Percentiles rank a stretch among this genome's conserved stretches.
These are phyloP conservation scores for Leccinum angustisporum DNA, from an alignment of 1,284 basidiomycete genomes.

Conservation along the genomic window DNA sequence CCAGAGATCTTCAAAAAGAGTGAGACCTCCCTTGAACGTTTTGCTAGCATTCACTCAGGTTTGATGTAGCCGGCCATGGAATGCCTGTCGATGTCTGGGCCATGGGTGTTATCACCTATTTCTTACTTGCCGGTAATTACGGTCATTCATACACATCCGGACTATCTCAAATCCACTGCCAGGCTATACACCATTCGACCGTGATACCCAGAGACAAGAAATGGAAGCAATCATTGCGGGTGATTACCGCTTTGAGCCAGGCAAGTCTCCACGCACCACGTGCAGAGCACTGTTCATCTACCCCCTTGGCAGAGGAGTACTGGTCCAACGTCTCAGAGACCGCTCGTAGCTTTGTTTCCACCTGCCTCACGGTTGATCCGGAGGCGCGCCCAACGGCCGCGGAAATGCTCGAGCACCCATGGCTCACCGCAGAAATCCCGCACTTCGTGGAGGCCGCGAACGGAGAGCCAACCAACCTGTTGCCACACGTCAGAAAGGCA, in stretches of 20 bases:
- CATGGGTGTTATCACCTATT: conserved; percentile 95
- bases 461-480: conserved; percentile 74
- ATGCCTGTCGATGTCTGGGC: conserved; percentile 98
- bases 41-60: neutral
- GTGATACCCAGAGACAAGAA: conserved; percentile 83
- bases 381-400: conserved; percentile 72
- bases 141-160: neutral
- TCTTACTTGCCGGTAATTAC: conserved; percentile 73
- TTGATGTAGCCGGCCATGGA: conserved; percentile 75
- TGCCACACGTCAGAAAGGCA: conserved; percentile 85
- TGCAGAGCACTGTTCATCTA: neutral
- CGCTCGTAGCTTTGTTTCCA: conserved; percentile 78
- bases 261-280: conserved; percentile 26
- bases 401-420: conserved; percentile 50
- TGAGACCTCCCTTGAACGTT: conserved; percentile 36
- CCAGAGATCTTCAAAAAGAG: conserved; percentile 97
- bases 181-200: conserved; percentile 91
- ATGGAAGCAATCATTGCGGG: conserved; percentile 93
- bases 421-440: conserved; percentile 69
- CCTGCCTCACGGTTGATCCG: conserved; percentile 86
- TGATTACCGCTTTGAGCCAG: conserved; percentile 90
- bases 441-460: conserved; percentile 72
- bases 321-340: conserved; percentile 83
- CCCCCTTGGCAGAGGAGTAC: conserved; percentile 58
- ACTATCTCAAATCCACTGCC: neutral